These are phyloP conservation scores for Aschersonia sp. DNA, from an alignment of 2,329 filamentous ascomycete genomes.

Conservation along the genomic window DNA sequence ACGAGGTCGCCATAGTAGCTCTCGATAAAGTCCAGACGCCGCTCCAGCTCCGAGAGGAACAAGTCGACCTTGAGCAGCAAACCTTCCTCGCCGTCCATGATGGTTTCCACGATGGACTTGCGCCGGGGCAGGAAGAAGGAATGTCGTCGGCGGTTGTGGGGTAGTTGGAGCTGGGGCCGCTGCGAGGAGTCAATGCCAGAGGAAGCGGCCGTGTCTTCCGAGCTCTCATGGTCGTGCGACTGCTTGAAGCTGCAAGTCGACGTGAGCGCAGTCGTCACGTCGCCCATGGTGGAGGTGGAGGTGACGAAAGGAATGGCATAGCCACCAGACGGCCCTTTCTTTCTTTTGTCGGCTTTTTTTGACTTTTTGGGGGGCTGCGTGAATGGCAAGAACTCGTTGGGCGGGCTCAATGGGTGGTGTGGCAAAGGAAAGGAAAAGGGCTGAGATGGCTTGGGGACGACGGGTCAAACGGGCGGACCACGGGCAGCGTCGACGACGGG, in stretches of 20 bases:
- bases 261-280: constrained; percentile 22
- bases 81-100: constrained; percentile 48
- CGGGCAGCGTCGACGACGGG: not conserved
- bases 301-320: constrained; percentile 12
- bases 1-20: constrained; percentile 76
- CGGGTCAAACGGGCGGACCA: not conserved
- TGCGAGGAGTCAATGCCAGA: constrained; percentile 25
- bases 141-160: constrained; percentile 31
- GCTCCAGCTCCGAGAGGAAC: constrained; percentile 75
- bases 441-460: too few relatives aligned
- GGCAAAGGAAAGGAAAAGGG: too few relatives aligned
- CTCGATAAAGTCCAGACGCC: constrained; percentile 77
- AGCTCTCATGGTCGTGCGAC: constrained; percentile 18
- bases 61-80: constrained; percentile 55
- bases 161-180: constrained; percentile 2
- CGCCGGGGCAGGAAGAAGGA: constrained; percentile 42
- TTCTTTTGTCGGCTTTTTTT: not conserved
- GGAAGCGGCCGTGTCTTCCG: constrained; percentile 14
- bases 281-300: constrained; percentile 17
- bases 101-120: constrained; percentile 43
- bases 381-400: too few relatives aligned
- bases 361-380: too few relatives aligned
- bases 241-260: constrained; percentile 20
- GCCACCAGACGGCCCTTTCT: constrained; percentile 2
- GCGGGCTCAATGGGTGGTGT: too few relatives aligned